Percentiles rank a stretch among this genome's conserved stretches.
These are phyloP conservation scores for Bruguiera hainesii DNA, from an alignment of 441 rosid genomes.

Conservation along the genomic window DNA sequence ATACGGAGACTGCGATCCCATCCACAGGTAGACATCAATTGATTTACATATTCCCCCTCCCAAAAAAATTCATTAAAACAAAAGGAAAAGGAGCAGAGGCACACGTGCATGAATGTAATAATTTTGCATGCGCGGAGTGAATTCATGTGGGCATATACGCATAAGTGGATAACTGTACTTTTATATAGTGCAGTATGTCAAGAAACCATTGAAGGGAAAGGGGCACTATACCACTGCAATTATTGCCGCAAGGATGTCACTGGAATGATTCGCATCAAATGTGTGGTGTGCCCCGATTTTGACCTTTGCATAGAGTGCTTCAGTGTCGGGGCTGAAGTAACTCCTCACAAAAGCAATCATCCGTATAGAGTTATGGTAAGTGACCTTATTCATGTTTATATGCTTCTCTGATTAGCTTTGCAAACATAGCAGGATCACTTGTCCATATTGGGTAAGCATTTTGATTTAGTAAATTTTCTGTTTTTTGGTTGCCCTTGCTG, in stretches of 20 bases:
- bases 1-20: constrained; percentile 25
- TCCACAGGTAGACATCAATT: constrained; percentile 27
- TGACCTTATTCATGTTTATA: neutral
- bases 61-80: too few species aligned
- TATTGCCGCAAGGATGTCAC: constrained; percentile 83
- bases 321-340: constrained; percentile 72
- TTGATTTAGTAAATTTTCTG: too few species aligned
- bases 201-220: constrained; percentile 43
- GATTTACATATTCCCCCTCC: too few species aligned
- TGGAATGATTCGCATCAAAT: constrained; percentile 73
- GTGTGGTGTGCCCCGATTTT: constrained; percentile 79
- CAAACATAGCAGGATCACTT: too few species aligned
- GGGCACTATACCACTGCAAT: constrained; percentile 75
- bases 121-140: neutral
- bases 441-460: too few species aligned
- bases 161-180: neutral
- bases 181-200: constrained; percentile 32
- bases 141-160: neutral
- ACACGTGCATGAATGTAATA: neutral
- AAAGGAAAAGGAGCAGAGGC: too few species aligned
- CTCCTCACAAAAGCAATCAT: constrained; percentile 72
- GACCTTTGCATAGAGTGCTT: constrained; percentile 95
- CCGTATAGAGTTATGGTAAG: constrained; percentile 88
- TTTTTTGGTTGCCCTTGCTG: too few species aligned
- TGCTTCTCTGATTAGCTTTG: too few species aligned